Conservation (phyloP, 164 flowering plant species). For the Liriodendron chinense region DNA sequence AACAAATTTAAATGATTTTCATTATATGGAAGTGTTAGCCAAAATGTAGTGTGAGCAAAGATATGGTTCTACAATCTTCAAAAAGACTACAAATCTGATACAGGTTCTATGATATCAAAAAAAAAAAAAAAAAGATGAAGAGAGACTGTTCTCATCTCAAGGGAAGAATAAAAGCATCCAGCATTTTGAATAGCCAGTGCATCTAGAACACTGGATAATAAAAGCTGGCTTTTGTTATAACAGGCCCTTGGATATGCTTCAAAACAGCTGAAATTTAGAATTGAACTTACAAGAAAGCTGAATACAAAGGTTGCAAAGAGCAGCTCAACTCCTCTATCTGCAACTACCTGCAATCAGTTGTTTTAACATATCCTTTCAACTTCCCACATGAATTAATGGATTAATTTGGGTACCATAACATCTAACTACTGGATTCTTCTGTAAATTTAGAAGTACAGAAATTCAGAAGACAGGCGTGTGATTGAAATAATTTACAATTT, state of each 20-base stretch:
- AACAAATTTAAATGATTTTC: not conserved
- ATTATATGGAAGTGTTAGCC: not conserved
- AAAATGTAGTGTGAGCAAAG: not conserved
- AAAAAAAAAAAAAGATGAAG: too few species aligned
- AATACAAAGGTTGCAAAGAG: conserved; percentile 65
- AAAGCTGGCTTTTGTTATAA: not conserved
- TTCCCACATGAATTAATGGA: not conserved
- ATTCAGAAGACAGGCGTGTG: not conserved
- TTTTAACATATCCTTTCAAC: conserved; percentile 8
- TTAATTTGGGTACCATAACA: not conserved
- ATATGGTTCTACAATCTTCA: not conserved
- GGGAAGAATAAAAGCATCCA: not conserved
- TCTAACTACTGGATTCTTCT: not conserved
- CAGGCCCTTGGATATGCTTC: not conserved
- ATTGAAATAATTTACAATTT: too few species aligned
- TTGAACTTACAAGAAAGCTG: conserved; percentile 62
- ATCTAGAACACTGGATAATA: not conserved
- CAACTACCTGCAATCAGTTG: conserved; percentile 49
- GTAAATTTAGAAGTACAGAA: not conserved
- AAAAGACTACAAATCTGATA: not conserved
- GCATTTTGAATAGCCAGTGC: not conserved
- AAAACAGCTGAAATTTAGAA: not conserved
- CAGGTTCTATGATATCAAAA: not conserved
- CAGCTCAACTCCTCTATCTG: conserved; percentile 80
- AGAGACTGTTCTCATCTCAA: not conserved